Conservation (phyloP, 257 asterid genomes). For the Gentiana straminea region DNA sequence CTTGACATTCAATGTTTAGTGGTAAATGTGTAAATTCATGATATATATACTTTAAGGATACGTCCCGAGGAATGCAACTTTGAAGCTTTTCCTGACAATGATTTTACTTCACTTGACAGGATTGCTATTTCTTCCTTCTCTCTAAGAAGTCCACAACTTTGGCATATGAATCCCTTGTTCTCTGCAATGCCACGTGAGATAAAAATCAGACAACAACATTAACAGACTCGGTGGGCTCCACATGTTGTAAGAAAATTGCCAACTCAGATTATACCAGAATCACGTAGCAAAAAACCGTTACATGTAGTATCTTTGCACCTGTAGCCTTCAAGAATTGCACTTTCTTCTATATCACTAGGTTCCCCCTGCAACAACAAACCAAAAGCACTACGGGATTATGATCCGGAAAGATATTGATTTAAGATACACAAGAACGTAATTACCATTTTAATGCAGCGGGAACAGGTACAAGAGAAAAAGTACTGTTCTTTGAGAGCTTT, state of each 20-base stretch:
- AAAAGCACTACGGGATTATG: conserved; percentile 4
- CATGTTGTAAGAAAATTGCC: background rate
- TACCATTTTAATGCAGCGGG: conserved; percentile 76
- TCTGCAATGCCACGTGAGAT: conserved; percentile 30
- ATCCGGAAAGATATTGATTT: conserved; percentile 2
- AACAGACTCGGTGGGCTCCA: conserved; percentile 4
- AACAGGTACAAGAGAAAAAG: conserved; percentile 71
- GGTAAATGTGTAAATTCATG: too few species aligned
- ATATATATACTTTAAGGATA: conserved; percentile 32
- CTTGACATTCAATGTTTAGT: background rate
- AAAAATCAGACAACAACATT: conserved; percentile 6
- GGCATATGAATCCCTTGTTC: conserved; percentile 69
- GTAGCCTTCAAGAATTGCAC: conserved; percentile 86
- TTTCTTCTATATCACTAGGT: conserved; percentile 69
- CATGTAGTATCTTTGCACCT: conserved; percentile 58
- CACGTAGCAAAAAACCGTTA: conserved; percentile 59
- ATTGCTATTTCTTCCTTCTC: conserved; percentile 58
- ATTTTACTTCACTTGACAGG: conserved; percentile 34
- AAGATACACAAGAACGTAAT: background rate
- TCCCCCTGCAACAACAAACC: conserved; percentile 44
- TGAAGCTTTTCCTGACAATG: conserved; percentile 51
- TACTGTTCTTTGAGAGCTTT: conserved; percentile 88
- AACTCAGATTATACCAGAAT: conserved; percentile 36
- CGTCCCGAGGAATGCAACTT: conserved; percentile 39
- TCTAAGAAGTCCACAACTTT: conserved; percentile 70